These are phyloP conservation scores for Croton setiger DNA, from an alignment of 441 rosid species.

Conservation along the genomic window DNA sequence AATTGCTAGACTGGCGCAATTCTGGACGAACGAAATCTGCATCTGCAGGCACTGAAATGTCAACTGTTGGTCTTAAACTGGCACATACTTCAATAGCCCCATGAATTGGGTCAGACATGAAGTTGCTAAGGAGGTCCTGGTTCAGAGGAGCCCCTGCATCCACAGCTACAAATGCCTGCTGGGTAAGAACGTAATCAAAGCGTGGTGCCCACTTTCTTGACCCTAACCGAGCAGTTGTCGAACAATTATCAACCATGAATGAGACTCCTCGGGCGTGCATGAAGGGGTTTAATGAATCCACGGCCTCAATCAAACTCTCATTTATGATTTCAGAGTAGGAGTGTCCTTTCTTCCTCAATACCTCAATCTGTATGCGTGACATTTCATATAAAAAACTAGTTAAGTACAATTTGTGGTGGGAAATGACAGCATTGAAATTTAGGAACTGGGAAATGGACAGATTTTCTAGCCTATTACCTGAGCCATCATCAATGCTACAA, in stretches of 20 bases:
- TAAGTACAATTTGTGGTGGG: neutral
- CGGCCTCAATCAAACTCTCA: slow-evolving; percentile 87
- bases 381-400: neutral
- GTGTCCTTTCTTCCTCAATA: slow-evolving; percentile 90
- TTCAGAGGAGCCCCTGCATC: slow-evolving; percentile 62
- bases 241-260: slow-evolving; percentile 95
- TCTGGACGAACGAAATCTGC: slow-evolving; percentile 96
- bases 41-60: slow-evolving; percentile 81
- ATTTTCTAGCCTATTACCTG: slow-evolving; percentile 22
- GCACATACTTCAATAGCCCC: slow-evolving; percentile 92
- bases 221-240: slow-evolving; percentile 87
- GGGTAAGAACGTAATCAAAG: slow-evolving; percentile 77
- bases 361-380: slow-evolving; percentile 53
- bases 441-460: neutral
- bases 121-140: slow-evolving; percentile 81
- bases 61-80: slow-evolving; percentile 77
- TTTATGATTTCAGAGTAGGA: slow-evolving; percentile 90
- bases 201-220: slow-evolving; percentile 96
- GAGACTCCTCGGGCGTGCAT: slow-evolving; percentile 96
- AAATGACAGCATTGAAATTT: neutral
- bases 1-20: slow-evolving; percentile 65
- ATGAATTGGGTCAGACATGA: slow-evolving; percentile 78
- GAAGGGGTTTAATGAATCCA: slow-evolving; percentile 85
- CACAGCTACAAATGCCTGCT: slow-evolving; percentile 76
- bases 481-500: slow-evolving; percentile 95